These are phyloP conservation scores for Dictyostelium intermedium DNA, from an alignment of 78 protist genomes.

Conservation along the genomic window DNA sequence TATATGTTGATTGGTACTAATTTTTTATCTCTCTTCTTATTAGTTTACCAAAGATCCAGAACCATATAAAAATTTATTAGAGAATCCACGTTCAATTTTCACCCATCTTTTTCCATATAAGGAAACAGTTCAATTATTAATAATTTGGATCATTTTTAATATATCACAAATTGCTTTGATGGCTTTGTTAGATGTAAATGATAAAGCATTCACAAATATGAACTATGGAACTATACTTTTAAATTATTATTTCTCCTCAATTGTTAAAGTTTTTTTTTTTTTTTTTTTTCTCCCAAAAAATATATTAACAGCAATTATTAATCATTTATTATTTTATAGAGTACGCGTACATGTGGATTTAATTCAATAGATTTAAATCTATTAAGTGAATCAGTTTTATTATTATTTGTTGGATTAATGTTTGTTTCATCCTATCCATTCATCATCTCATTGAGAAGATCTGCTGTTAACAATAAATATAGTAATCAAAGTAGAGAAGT, in stretches of 20 bases:
- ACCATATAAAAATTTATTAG: constrained; percentile 34
- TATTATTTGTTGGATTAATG: constrained; percentile 67
- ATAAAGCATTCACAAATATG: constrained; percentile 49
- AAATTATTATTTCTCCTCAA: constrained; percentile 59
- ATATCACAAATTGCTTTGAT: constrained; percentile 44
- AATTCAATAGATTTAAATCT: constrained; percentile 59
- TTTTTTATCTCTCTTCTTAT: neutral
- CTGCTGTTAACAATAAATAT: constrained; percentile 64
- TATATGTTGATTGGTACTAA: no score
- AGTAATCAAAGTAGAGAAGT: constrained; percentile 27
- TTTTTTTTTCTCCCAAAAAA: neutral
- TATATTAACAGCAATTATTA: neutral
- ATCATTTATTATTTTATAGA: neutral
- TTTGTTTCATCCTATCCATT: constrained; percentile 78
- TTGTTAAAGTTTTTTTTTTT: neutral
- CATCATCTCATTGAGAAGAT: constrained; percentile 24
- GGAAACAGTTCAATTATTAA: constrained; percentile 16
- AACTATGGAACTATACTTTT: neutral
- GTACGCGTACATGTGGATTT: constrained; percentile 81
- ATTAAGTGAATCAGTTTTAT: constrained; percentile 30
- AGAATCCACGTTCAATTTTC: constrained; percentile 50
- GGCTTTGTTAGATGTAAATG: constrained; percentile 55
- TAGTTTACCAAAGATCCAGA: constrained; percentile 66
- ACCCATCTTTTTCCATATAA: constrained; percentile 61
- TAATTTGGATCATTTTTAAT: constrained; percentile 29